Evolutionary conservation across 352 stramenopile genomes (phyloP), one percentile per base, ranked within the genome.

Genomic region (Elongisporangium undulatum): DNA sequence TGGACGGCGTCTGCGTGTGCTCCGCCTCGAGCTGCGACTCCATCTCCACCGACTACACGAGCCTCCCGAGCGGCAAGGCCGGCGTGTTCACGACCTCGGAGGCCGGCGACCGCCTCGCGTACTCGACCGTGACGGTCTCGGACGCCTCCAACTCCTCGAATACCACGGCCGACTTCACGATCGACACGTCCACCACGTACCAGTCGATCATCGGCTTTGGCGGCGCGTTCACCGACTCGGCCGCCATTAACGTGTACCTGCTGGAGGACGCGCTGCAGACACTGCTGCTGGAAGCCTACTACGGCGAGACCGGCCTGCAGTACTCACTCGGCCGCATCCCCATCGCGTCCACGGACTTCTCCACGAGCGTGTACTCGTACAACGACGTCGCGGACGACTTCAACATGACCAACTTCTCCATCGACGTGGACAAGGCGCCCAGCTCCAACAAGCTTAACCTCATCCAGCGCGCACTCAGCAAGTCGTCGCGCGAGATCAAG

Each of bases 121-220:
- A 81, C 59, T 73, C 67, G 38, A 72, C 68, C 6, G 60, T 77
- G 45, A 48, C 58, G 12, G 34, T 78, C 45, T 51, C 60, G 24
- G 51, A 23, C 9, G 49, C 39, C 15, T 41, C 29, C 5, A 41
- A 41, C 9, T 9, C 29, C 29, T n/a, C n/a, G n/a, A 69, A 62
- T 19, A 58, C 59, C 12, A 56, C 48, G 12, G 69, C 71, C 13
- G 75, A 85, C 52, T 76, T 82, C 22, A 61, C 71, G 23, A 69
- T 89, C 24, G 75, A 92, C 56, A 74, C 72, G 13, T 61, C 54
- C 0, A 72, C 67, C 24, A 86, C 64, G 55, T 90, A 79, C 73
- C 80, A 97, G 67, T 72, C 85, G 59, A 95, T 97, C 49, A 73
- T 87, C 24, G 90, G 90, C 13, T 97, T 97, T 61, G 90, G 90